phyloP scores from a whole-genome alignment of 257 asterid species.

The Ophiorrhiza pumila region DNA sequence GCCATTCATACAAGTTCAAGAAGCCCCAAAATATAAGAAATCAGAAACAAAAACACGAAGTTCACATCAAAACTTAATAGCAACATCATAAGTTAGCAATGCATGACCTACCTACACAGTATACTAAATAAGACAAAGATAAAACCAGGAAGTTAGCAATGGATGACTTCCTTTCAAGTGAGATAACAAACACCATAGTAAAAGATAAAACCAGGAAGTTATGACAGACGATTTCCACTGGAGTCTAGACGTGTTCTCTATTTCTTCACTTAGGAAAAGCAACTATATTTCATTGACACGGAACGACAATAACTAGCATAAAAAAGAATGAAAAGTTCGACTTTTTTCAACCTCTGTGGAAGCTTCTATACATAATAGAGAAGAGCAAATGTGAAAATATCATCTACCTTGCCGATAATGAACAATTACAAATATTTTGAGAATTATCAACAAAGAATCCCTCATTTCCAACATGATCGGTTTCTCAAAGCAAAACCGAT shows the following conservation, averaged over 20 bases:
- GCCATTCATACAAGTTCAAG: conserved; percentile 14
- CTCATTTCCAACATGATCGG: not conserved
- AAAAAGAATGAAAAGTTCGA: not conserved
- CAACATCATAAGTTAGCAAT: not conserved
- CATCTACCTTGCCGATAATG: not conserved
- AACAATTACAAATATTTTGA: not conserved
- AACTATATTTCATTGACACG: not conserved
- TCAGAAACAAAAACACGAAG: not conserved
- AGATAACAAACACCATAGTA: not conserved
- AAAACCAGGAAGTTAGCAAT: not conserved
- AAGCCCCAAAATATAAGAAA: not conserved
- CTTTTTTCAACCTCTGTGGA: not conserved
- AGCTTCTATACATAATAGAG: not conserved
- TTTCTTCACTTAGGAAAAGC: not conserved
- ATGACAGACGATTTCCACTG: not conserved
- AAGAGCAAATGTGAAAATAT: not conserved
- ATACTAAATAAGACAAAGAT: too few relatives aligned
- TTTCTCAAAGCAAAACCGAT: not conserved
- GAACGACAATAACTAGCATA: not conserved
- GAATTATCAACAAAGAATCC: not conserved
- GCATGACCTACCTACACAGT: not conserved
- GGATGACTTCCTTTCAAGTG: not conserved
- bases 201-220: not conserved
- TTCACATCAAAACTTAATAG: not conserved
- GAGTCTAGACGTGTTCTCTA: not conserved